Evolutionary conservation across 306 rosid species (phyloP).

Genomic region (Begonia peltatifolia): DNA sequence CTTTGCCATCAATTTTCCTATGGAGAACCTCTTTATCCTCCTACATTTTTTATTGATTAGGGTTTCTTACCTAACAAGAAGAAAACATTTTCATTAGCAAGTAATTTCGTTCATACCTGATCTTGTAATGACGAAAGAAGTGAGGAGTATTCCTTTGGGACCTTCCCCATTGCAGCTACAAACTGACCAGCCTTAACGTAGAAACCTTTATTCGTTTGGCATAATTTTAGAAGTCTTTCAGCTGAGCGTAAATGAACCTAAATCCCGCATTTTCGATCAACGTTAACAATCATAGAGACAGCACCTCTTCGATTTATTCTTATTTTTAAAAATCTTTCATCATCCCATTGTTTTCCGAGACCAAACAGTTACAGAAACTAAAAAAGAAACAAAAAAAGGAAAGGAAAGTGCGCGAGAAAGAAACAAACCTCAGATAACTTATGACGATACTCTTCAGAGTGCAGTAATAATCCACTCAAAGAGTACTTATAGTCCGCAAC

Average conservation of each 20-base stretch:
- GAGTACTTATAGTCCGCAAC: slow-evolving; percentile 59
- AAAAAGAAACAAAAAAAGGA: no score
- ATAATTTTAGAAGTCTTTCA: slow-evolving; percentile 43
- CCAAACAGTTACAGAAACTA: background rate
- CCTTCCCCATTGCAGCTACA: slow-evolving; percentile 51
- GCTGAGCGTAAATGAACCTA: slow-evolving; percentile 84
- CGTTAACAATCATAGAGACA: background rate
- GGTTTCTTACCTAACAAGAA: background rate
- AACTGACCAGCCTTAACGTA: slow-evolving; percentile 92
- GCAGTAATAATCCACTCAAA: slow-evolving; percentile 25
- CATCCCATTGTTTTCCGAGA: background rate
- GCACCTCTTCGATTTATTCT: background rate
- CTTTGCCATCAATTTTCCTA: no score
- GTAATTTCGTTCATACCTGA: slow-evolving; percentile 30
- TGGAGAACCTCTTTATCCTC: no score
- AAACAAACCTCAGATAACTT: slow-evolving; percentile 41
- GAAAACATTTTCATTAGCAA: background rate
- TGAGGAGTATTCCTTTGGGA: slow-evolving; percentile 66
- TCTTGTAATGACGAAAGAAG: slow-evolving; percentile 61
- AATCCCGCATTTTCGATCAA: background rate
- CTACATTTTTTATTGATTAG: no score
- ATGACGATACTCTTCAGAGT: slow-evolving; percentile 46
- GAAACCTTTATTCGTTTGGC: slow-evolving; percentile 79
- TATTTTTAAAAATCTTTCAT: background rate
- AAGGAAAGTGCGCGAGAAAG: background rate